Evolutionary conservation across 163 green algal genomes (phyloP).

Genomic region (Scenedesmus sp.): DNA sequence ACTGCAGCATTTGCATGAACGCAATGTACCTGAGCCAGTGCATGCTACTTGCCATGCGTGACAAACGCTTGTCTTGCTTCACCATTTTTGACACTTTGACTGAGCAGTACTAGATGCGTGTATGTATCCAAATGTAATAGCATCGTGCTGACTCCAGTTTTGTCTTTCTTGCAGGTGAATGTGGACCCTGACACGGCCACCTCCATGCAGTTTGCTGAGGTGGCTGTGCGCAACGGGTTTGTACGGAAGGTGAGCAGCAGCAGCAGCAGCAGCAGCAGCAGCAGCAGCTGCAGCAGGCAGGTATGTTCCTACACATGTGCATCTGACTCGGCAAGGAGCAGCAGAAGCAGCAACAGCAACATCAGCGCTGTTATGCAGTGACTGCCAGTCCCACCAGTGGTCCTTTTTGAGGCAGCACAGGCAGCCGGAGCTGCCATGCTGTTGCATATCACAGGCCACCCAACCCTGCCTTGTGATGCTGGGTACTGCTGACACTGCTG

Average conservation of each 20-base stretch:
- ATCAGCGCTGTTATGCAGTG: background rate
- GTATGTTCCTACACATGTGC: too few species aligned
- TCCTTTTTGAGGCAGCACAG: too few species aligned
- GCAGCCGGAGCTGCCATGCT: background rate
- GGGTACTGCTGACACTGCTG: background rate
- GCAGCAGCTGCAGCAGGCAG: background rate
- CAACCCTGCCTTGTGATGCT: background rate
- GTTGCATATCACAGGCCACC: background rate
- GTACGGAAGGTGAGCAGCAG: constrained; percentile 56
- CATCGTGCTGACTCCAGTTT: background rate
- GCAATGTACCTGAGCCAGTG: background rate
- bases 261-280: background rate
- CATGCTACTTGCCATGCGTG: background rate
- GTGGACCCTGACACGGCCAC: constrained; percentile 40
- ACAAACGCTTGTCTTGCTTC: background rate
- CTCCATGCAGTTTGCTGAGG: constrained; percentile 52
- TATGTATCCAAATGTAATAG: too few species aligned
- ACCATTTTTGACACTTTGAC: background rate
- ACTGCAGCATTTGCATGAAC: background rate
- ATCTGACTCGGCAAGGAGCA: background rate
- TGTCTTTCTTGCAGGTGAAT: constrained; percentile 8
- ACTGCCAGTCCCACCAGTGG: background rate
- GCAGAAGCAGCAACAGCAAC: background rate
- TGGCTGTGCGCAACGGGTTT: constrained; percentile 57
- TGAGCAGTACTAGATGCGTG: background rate